A percentile compares a stretch with the other conserved stretches of the same genome.
Evolutionary conservation across 2,329 filamentous ascomycete species (phyloP).

Genomic region (Epicoccum sorghinum): DNA sequence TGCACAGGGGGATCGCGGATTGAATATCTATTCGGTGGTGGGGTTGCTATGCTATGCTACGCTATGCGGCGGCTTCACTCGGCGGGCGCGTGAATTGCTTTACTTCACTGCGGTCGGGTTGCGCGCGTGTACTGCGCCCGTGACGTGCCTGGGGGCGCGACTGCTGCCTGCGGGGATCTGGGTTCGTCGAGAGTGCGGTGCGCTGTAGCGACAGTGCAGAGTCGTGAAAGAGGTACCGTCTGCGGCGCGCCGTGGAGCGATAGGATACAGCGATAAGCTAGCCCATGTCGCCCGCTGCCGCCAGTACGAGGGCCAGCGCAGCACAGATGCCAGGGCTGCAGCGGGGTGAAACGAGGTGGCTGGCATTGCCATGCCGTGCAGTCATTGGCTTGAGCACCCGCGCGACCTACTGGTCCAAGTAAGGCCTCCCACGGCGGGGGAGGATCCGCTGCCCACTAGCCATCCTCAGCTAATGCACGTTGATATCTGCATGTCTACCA

Average conservation of each 20-base stretch:
- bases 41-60: neutral
- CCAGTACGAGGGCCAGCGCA: constrained; percentile 13
- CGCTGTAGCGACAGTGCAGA: constrained; percentile 5
- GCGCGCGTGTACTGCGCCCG: constrained; percentile 12
- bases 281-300: constrained; percentile 9
- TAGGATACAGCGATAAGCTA: constrained; percentile 5
- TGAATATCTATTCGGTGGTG: neutral
- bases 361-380: neutral
- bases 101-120: neutral
- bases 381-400: constrained; percentile 1
- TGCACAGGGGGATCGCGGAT: no score
- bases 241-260: constrained; percentile 1
- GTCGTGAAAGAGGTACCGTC: neutral
- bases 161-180: neutral
- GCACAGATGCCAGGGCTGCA: constrained; percentile 16
- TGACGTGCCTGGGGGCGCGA: constrained; percentile 2
- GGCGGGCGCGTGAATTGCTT: no score
- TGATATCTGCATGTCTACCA: constrained; percentile 1
- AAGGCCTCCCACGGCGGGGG: constrained; percentile 8
- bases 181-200: neutral
- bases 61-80: neutral
- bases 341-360: constrained; percentile 17
- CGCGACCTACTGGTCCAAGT: neutral
- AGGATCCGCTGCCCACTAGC: constrained; percentile 5
- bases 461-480: neutral